Evolutionary conservation across 148 eudicot species (phyloP).

Genomic region (Cornus florida): DNA sequence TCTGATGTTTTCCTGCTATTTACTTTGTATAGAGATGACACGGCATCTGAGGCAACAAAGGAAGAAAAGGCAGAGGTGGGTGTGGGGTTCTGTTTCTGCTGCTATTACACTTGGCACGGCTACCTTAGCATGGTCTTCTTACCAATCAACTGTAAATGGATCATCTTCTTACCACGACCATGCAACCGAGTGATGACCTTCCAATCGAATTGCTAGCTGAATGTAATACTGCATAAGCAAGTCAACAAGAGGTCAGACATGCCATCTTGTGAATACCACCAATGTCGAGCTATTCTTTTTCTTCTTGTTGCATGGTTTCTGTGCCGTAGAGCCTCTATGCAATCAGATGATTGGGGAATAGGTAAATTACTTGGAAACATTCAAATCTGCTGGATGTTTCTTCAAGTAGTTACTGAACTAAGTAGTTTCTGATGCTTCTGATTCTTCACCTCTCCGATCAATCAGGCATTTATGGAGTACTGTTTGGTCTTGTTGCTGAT

Average conservation of each 20-base stretch:
- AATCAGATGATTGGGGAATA: background rate
- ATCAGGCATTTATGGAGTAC: no score
- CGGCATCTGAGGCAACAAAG: constrained; percentile 72
- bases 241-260: constrained; percentile 7
- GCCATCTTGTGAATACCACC: constrained; percentile 33
- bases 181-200: constrained; percentile 28
- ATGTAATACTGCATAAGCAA: constrained; percentile 20
- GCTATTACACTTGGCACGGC: constrained; percentile 68
- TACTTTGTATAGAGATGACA: constrained; percentile 50
- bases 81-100: constrained; percentile 73
- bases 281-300: constrained; percentile 13
- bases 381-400: background rate
- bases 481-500: no score
- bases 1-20: background rate
- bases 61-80: constrained; percentile 76
- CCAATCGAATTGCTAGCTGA: constrained; percentile 22
- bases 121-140: constrained; percentile 79
- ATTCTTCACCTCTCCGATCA: no score
- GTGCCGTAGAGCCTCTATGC: background rate
- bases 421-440: no score
- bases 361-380: background rate
- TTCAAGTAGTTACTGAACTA: background rate
- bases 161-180: constrained; percentile 42
- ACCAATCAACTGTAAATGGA: constrained; percentile 50
- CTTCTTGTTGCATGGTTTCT: constrained; percentile 25